Percentiles rank a stretch among this genome's conserved stretches.
Conservation (phyloP, 1,139 yeast species). For the Candida freyschussii region DNA sequence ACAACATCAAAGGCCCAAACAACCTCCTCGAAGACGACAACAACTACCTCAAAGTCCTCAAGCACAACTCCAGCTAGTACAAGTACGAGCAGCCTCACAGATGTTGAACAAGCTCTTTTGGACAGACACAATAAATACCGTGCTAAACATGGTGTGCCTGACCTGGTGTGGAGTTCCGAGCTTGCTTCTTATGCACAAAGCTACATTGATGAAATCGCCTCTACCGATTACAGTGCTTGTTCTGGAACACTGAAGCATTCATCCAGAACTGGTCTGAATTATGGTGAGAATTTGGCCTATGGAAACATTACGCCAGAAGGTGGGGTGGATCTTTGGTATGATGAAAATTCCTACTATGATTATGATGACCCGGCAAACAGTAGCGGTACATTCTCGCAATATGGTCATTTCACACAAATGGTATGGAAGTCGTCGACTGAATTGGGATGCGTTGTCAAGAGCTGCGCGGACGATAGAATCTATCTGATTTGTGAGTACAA, state of each 20-base stretch:
- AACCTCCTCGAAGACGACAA: constrained; percentile 20
- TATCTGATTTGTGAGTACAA: constrained; percentile 68
- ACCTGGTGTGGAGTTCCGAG: constrained; percentile 43
- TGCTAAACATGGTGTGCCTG: constrained; percentile 47
- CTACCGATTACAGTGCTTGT: constrained; percentile 47
- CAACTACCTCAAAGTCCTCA: constrained; percentile 17
- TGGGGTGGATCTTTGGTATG: constrained; percentile 63
- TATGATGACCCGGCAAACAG: constrained; percentile 41
- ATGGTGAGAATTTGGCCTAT: constrained; percentile 61
- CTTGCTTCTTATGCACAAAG: constrained; percentile 38
- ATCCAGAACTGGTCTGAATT: constrained; percentile 44
- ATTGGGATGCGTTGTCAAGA: constrained; percentile 48
- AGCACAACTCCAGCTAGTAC: constrained; percentile 24
- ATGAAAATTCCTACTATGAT: constrained; percentile 51
- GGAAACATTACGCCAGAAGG: constrained; percentile 46
- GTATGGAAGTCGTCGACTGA: constrained; percentile 56
- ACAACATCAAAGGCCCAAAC: constrained; percentile 21
- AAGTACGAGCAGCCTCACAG: constrained; percentile 22
- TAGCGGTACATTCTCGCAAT: constrained; percentile 31
- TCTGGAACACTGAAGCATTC: constrained; percentile 53
- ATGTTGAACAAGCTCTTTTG: constrained; percentile 38
- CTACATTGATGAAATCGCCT: constrained; percentile 48
- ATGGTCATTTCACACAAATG: constrained; percentile 66
- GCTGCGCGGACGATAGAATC: constrained; percentile 35
- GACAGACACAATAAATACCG: constrained; percentile 49